Percentiles rank a stretch among this genome's conserved stretches.
phyloP scores from a whole-genome alignment of 805 yeast species.

The Yarrowia keelungensis region DNA sequence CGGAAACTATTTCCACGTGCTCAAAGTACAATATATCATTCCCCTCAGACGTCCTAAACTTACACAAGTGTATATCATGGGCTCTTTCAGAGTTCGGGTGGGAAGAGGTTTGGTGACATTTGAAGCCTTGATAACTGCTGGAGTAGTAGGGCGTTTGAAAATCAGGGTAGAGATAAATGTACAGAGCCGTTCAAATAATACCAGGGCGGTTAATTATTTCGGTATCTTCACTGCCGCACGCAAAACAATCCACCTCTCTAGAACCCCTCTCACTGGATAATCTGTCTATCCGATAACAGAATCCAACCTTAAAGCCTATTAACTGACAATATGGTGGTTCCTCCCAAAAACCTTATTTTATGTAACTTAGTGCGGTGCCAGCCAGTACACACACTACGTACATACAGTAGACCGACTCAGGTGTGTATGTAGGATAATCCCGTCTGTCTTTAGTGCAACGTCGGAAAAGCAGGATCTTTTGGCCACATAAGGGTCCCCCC shows the following conservation, averaged over 20 bases:
- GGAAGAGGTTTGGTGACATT: not conserved
- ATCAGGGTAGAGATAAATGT: not conserved
- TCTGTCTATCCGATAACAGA: conserved; percentile 34
- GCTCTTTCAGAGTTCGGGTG: conserved; percentile 14
- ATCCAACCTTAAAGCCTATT: conserved; percentile 26
- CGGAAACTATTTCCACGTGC: conserved; percentile 14
- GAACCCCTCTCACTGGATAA: conserved; percentile 35
- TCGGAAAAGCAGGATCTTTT: not conserved
- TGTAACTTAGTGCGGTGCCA: conserved; percentile 21
- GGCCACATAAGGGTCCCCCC: conserved; percentile 19
- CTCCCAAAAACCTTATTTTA: conserved; percentile 19
- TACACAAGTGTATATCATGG: conserved; percentile 31
- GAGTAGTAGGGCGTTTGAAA: not conserved
- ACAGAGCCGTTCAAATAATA: too few species aligned
- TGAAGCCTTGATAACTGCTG: not conserved
- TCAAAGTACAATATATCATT: conserved; percentile 18
- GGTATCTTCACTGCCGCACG: not conserved
- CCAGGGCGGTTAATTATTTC: too few species aligned
- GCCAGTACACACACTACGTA: conserved; percentile 3
- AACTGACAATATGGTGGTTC: conserved; percentile 21
- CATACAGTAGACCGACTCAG: conserved; percentile 7
- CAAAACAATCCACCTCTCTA: not conserved
- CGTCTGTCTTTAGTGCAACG: conserved; percentile 18
- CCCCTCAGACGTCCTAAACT: conserved; percentile 38
- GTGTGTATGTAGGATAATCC: conserved; percentile 12